Evolutionary conservation across 2,329 filamentous ascomycete species (phyloP).

Genomic region (Apiospora aurea): DNA sequence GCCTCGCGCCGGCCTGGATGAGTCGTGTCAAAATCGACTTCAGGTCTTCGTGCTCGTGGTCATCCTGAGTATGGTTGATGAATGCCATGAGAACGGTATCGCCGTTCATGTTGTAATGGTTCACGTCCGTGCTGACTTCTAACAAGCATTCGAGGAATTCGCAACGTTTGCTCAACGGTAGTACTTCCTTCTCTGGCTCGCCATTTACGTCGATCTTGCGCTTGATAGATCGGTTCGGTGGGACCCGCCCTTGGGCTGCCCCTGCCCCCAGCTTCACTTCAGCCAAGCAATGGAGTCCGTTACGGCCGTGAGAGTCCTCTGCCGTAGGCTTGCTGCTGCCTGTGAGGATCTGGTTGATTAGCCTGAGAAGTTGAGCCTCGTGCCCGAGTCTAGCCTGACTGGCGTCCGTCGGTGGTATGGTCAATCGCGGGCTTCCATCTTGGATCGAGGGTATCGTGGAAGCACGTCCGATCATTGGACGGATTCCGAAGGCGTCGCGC

Average conservation of each 20-base stretch:
- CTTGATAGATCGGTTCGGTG: constrained; percentile 46
- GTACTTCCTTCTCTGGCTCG: constrained; percentile 29
- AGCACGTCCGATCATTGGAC: constrained; percentile 34
- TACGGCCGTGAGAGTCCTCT: constrained; percentile 57
- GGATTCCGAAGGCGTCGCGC: constrained; percentile 57
- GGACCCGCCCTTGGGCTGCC: constrained; percentile 36
- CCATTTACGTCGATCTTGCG: constrained; percentile 44
- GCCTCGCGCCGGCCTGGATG: constrained; percentile 49
- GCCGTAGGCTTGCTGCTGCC: constrained; percentile 35
- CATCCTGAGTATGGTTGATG: constrained; percentile 52
- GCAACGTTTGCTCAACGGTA: constrained; percentile 30
- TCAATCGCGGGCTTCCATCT: constrained; percentile 29
- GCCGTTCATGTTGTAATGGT: constrained; percentile 60
- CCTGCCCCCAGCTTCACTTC: constrained; percentile 53
- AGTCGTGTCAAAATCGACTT: constrained; percentile 53
- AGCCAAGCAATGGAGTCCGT: constrained; percentile 65
- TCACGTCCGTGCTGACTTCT: constrained; percentile 51
- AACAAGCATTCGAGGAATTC: constrained; percentile 43
- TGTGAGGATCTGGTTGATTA: constrained; percentile 43
- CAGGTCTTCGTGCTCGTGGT: constrained; percentile 55
- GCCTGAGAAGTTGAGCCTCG: constrained; percentile 46
- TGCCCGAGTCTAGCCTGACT: constrained; percentile 34
- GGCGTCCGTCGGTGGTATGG: constrained; percentile 33
- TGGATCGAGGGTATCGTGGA: constrained; percentile 27
- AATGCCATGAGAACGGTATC: constrained; percentile 65